Percentiles rank a stretch among this genome's conserved stretches.
Evolutionary conservation across 306 rosid genomes (phyloP).

Genomic region (Chamaecrista fasciculata): DNA sequence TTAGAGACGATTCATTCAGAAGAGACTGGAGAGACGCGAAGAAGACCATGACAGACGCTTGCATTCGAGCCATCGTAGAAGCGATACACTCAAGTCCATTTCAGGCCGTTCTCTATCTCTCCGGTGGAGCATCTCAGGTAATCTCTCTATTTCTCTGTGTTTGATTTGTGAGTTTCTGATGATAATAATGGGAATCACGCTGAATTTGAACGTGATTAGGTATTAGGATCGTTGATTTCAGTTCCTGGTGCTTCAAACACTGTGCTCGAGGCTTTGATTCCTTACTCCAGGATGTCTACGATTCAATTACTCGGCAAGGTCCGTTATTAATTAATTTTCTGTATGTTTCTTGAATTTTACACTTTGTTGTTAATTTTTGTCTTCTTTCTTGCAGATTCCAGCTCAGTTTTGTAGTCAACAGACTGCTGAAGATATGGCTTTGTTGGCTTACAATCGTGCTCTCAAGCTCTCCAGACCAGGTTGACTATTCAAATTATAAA

Average conservation of each 20-base stretch:
- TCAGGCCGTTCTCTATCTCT: slow-evolving; percentile 66
- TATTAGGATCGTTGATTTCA: slow-evolving; percentile 62
- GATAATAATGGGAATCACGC: background rate
- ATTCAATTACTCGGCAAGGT: slow-evolving; percentile 85
- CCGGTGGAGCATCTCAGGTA: slow-evolving; percentile 91
- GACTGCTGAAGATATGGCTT: slow-evolving; percentile 83
- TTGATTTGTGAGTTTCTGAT: no score
- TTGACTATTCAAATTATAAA: slow-evolving; percentile 19
- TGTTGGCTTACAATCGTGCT: slow-evolving; percentile 89
- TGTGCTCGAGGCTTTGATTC: slow-evolving; percentile 73
- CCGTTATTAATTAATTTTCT: background rate
- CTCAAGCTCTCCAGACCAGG: slow-evolving; percentile 87
- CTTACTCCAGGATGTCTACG: slow-evolving; percentile 70
- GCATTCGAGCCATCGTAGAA: slow-evolving; percentile 48
- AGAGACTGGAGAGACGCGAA: background rate
- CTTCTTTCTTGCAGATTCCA: slow-evolving; percentile 59
- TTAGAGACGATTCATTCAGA: no score
- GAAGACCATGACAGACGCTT: slow-evolving; percentile 47
- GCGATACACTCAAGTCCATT: slow-evolving; percentile 67
- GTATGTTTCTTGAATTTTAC: background rate
- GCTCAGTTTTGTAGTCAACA: slow-evolving; percentile 56
- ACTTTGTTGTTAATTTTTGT: background rate
- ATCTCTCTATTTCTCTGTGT: slow-evolving; percentile 8
- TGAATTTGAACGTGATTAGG: slow-evolving; percentile 32
- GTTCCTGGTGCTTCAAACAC: slow-evolving; percentile 86